Conservation (phyloP, 106 monocot genomes). For the Alisma plantagoaquatica region DNA sequence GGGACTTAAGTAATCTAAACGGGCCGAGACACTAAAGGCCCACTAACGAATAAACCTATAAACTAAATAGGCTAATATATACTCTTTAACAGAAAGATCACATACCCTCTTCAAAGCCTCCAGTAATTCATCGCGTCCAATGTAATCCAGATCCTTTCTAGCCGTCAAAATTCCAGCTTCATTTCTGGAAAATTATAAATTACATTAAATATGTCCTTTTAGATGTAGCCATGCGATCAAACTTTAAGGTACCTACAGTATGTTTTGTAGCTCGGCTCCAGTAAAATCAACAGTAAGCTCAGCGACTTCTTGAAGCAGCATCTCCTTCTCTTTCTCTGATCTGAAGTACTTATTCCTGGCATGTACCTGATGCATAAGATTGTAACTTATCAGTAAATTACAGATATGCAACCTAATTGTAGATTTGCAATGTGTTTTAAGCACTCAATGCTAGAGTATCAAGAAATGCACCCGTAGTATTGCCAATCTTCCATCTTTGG, state of each 20-base stretch:
- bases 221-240: too few species aligned
- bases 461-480: constrained; percentile 43
- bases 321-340: constrained; percentile 51
- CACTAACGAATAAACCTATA: too few species aligned
- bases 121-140: constrained; percentile 60
- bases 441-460: background rate
- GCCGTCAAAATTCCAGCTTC: constrained; percentile 89
- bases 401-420: too few species aligned
- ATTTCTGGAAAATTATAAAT: constrained; percentile 35
- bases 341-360: constrained; percentile 78
- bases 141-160: constrained; percentile 72
- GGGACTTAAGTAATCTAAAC: too few species aligned
- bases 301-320: constrained; percentile 63
- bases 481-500: constrained; percentile 78
- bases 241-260: too few species aligned
- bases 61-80: too few species aligned
- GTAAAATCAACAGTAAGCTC: constrained; percentile 77
- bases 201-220: too few species aligned
- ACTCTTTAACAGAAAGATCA: too few species aligned
- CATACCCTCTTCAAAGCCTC: constrained; percentile 71
- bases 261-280: constrained; percentile 92
- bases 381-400: too few species aligned
- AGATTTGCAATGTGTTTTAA: too few species aligned
- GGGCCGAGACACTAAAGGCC: too few species aligned
- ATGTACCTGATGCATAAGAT: constrained; percentile 61